These are phyloP conservation scores for Chaetomiaceae sp. DNA, from an alignment of 2,329 filamentous ascomycete genomes.

Conservation along the genomic window DNA sequence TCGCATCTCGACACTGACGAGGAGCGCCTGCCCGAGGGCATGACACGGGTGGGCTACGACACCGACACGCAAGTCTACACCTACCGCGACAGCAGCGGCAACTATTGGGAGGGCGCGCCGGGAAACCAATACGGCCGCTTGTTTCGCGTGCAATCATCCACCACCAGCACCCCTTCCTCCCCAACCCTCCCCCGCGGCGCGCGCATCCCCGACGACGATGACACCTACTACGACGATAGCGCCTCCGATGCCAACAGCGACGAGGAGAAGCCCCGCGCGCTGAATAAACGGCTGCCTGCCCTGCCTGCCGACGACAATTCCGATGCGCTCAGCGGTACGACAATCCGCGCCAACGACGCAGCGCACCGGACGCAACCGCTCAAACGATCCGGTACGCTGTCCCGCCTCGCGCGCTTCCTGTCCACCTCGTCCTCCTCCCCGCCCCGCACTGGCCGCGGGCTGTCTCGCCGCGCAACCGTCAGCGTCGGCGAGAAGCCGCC, in stretches of 20 bases:
- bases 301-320: neutral
- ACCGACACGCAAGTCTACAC: conserved; percentile 49
- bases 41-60: conserved; percentile 50
- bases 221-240: neutral
- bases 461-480: neutral
- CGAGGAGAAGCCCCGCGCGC: neutral
- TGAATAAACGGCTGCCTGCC: neutral
- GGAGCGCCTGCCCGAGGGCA: conserved; percentile 48
- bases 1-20: conserved; percentile 42
- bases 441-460: neutral
- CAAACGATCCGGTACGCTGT: conserved; percentile 4
- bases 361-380: neutral
- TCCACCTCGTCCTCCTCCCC: neutral
- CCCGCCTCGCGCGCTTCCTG: conserved; percentile 7
- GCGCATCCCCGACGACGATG: no score
- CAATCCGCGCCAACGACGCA: neutral
- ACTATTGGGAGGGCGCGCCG: conserved; percentile 44
- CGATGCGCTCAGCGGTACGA: neutral
- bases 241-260: neutral
- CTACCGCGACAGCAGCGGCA: conserved; percentile 44
- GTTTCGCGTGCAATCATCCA: conserved; percentile 10
- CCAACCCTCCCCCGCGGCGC: no score
- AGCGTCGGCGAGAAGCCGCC: no score
- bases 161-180: no score
- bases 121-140: conserved; percentile 43